Evolutionary conservation across 441 rosid species (phyloP), one percentile per base, ranked within the genome.

Genomic region (Breynia disticha): DNA sequence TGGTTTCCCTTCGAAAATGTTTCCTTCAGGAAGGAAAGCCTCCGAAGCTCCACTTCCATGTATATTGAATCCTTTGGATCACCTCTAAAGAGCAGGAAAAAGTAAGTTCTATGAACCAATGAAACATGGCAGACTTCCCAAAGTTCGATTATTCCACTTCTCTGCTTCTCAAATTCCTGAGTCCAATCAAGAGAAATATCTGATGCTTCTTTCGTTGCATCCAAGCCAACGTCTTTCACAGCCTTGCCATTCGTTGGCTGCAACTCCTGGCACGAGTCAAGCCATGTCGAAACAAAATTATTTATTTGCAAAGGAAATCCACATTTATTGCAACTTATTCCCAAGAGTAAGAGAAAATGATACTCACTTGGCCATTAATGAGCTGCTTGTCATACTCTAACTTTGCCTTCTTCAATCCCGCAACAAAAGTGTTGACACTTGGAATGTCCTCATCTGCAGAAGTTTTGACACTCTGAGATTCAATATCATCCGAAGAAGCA

Each of bases 51-150:
- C 46, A 84, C 97, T 69, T 81, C 96, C 62, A 89, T 66, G 70
- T 84, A 93, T 51, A 83, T 76, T 20, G 95, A 83, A 71, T 89
- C 95, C 4, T 83, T 62, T 35, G 80, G 82, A 56, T 89, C 90
- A 44, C 97, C 95, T 67, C 72, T 79, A 64, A 93, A 81, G 48
- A 89, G 96, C 68, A 89, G 72, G 75, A 77, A 84, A 76, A 93
- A 89, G 67, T 84, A 93, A n/a, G 97, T 89, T 69, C 97, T 78
- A 71, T 93, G 96, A 52, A 85, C 80, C 75, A 93, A 58, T 28
- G 95, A 85, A 48, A 79, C 87, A 52, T 89, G 71, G 73, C 99
- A 89, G 53, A 63, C 62, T 56, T 83, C 76, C 99, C 97, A 93
- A 17, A 93, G 79, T 61, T 80, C 84, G 19, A 84, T 54, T 50